These are phyloP conservation scores for Euphorbia tirucalli DNA, from an alignment of 345 rosid genomes.

Conservation along the genomic window DNA sequence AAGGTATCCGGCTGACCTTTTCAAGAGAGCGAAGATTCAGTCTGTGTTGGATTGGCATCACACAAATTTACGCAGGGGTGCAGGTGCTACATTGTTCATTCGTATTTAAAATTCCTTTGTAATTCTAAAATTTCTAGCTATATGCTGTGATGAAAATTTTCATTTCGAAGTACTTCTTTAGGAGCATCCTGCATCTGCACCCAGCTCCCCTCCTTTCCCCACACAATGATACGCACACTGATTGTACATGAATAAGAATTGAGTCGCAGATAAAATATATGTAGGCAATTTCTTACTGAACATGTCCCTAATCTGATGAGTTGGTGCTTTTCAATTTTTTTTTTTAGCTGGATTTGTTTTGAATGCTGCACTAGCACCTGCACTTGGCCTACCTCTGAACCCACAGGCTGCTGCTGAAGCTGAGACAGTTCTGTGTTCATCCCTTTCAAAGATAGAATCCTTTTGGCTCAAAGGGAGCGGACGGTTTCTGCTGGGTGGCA, in stretches of 20 bases:
- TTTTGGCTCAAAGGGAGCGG: constrained; percentile 77
- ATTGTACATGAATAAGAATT: neutral
- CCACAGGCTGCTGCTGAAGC: constrained; percentile 63
- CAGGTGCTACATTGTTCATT: constrained; percentile 41
- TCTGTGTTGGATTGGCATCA: constrained; percentile 94
- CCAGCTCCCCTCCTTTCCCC: neutral
- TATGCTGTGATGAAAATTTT: neutral
- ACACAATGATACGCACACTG: neutral
- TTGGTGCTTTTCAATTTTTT: constrained; percentile 16
- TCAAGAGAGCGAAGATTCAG: constrained; percentile 69
- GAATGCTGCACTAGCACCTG: constrained; percentile 50
- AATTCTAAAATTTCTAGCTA: neutral
- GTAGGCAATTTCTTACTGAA: neutral
- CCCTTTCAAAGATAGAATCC: constrained; percentile 61
- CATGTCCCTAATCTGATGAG: neutral
- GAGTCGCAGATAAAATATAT: neutral
- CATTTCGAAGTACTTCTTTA: neutral
- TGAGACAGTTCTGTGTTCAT: constrained; percentile 48
- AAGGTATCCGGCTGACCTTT: constrained; percentile 90
- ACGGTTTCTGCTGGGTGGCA: constrained; percentile 61
- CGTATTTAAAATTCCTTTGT: neutral
- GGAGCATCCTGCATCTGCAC: neutral
- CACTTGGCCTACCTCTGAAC: constrained; percentile 49
- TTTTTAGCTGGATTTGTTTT: constrained; percentile 49
- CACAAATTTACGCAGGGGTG: constrained; percentile 64